Percentiles rank a stretch among this genome's conserved stretches.
Evolutionary conservation across 176 grass and related monocot genomes (phyloP).

Genomic region (Otatea glauca): DNA sequence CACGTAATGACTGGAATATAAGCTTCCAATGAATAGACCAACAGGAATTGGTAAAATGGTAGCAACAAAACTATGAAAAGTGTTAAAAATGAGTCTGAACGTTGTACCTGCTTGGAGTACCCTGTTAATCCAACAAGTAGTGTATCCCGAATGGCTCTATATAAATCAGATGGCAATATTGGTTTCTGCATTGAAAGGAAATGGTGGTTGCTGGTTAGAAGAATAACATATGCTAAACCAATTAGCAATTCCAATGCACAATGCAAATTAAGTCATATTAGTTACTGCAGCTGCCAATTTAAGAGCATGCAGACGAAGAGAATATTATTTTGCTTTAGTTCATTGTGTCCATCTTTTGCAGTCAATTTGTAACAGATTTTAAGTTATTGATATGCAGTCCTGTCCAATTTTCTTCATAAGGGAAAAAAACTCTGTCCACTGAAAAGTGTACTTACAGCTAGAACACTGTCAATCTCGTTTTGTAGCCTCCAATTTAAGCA

Average conservation of each 20-base stretch:
- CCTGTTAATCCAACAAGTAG: constrained; percentile 93
- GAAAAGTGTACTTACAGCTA: constrained; percentile 66
- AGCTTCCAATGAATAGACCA: not conserved
- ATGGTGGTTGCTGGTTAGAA: constrained; percentile 36
- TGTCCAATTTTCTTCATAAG: not conserved
- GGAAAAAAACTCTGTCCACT: too few relatives aligned
- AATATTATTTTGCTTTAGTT: not conserved
- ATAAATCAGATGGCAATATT: constrained; percentile 75
- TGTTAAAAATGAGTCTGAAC: not conserved
- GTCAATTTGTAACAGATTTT: not conserved
- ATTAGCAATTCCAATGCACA: constrained; percentile 25
- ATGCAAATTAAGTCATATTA: constrained; percentile 14
- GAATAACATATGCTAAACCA: constrained; percentile 25
- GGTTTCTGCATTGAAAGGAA: constrained; percentile 71
- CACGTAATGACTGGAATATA: not conserved
- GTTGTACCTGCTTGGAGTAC: constrained; percentile 78
- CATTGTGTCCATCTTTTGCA: not conserved
- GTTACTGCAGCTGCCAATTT: not conserved
- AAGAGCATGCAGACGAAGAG: not conserved
- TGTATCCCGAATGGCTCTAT: constrained; percentile 76
- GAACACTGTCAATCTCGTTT: constrained; percentile 78
- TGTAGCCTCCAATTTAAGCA: constrained; percentile 91
- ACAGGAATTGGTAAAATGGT: not conserved
- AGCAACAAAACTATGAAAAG: too few relatives aligned
- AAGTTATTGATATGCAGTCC: not conserved